Conservation (phyloP, 352 stramenopile genomes). For the Pythium phragmiticola region DNA sequence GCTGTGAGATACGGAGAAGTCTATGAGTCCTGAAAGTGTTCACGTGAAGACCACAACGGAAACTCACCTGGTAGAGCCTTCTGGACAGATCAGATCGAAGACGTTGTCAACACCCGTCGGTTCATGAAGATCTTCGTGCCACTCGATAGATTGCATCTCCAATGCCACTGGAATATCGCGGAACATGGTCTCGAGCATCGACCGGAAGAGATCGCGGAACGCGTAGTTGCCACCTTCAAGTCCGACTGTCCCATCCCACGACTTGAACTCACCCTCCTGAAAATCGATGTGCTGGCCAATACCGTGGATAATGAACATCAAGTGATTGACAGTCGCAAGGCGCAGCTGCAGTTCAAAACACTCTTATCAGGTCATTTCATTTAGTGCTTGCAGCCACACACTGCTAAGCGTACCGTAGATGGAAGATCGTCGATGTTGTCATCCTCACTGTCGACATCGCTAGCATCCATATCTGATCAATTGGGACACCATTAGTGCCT, state of each 20-base stretch:
- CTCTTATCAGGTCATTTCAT: neutral
- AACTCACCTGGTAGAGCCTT: constrained; percentile 65
- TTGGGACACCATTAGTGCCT: neutral
- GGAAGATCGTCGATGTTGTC: constrained; percentile 74
- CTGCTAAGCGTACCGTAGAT: constrained; percentile 33
- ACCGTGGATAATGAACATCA: constrained; percentile 87
- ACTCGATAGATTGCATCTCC: constrained; percentile 90
- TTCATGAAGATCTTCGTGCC: constrained; percentile 87
- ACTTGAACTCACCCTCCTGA: constrained; percentile 80
- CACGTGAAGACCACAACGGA: neutral
- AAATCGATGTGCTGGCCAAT: constrained; percentile 55
- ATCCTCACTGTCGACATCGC: constrained; percentile 47
- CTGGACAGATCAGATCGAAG: constrained; percentile 82
- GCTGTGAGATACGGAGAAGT: constrained; percentile 25
- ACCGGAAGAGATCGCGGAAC: constrained; percentile 75
- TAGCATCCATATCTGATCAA: constrained; percentile 1
- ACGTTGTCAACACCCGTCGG: constrained; percentile 80
- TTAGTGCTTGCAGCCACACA: neutral
- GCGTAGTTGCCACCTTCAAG: constrained; percentile 77
- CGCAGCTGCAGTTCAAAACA: constrained; percentile 44
- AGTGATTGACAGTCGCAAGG: constrained; percentile 72
- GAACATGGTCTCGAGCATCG: constrained; percentile 80
- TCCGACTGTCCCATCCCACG: constrained; percentile 68
- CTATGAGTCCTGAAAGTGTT: neutral
- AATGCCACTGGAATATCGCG: constrained; percentile 76